Evolutionary conservation across 768 basidiomycete genomes (phyloP), one percentile per base, ranked within the genome.

Genomic region (Psilocybe cyanescens): DNA sequence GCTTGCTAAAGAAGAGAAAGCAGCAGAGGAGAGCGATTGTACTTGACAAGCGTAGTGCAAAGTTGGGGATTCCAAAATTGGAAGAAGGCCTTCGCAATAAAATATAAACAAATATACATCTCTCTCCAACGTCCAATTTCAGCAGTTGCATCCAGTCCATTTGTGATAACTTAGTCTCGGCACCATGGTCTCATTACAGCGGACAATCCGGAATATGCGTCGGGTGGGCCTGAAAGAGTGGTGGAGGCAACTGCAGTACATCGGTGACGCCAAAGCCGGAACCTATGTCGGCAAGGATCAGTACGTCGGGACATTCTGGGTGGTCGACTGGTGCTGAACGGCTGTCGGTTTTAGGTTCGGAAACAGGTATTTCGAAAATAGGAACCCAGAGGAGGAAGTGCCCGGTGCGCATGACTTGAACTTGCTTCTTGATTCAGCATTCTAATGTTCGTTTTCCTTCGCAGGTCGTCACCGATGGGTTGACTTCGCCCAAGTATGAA

Each of bases 381-480:
- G 88, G 74, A 92, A 96, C 70, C 82, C 85, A 30, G 84, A 89
- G 65, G 91, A 97, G 68, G 95, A 98, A 73, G 75, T 96, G 49
- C 95, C 95, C 58, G 95, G 94, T 92, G 63, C 41, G 85, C 76
- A 9, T 9, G 30, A 31, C 17, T 35, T 17, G 12, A 9, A 4
- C 4, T 45, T 45, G 5, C n/a, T 9, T 4, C 11, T 24, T 28
- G 19, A 35, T n/a, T 19, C 16, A 16, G 46, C 39, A 28, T 53
- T 12, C 19, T 17, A 8, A 47, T 41, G 17, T 56, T 37, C 54
- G 48, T 60, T 45, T 37, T 60, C 60, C 58, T 19, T 54, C 35
- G 51, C 31, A 93, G 95, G 96, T 69, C 92, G 97, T 67, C 95
- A 97, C 72, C 86, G 97, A 75, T 99, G 97, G 97, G 88, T 99